phyloP scores from a whole-genome alignment of 2,329 filamentous ascomycete species.

The Fonsecaea multimorphosa region DNA sequence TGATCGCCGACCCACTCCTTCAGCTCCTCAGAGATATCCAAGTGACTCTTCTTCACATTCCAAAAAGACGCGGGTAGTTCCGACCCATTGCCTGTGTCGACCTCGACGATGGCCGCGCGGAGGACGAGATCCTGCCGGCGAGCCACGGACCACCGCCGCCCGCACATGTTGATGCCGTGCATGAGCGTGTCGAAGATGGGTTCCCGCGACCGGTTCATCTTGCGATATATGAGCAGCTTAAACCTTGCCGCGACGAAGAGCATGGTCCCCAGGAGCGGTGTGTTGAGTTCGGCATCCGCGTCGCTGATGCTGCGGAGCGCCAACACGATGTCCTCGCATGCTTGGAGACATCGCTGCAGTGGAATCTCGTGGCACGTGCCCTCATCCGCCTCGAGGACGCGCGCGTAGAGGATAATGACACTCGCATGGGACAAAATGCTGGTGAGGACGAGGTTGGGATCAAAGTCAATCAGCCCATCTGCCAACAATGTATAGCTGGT shows the following conservation, averaged over 20 bases:
- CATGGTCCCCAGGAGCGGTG: constrained; percentile 33
- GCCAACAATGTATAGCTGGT: constrained; percentile 37
- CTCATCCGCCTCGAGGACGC: constrained; percentile 29
- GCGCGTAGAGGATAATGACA: constrained; percentile 36
- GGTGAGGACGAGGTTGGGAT: constrained; percentile 38
- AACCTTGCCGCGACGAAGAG: constrained; percentile 37
- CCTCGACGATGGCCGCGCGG: constrained; percentile 36
- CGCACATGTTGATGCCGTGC: constrained; percentile 40
- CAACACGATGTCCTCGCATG: constrained; percentile 35
- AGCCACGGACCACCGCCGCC: constrained; percentile 37
- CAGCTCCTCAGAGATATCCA: constrained; percentile 37
- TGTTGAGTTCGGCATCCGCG: constrained; percentile 38
- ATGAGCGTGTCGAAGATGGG: constrained; percentile 38
- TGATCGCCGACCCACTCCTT: constrained; percentile 34
- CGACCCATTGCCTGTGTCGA: constrained; percentile 25
- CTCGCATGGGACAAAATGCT: constrained; percentile 34
- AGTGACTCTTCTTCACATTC: constrained; percentile 34
- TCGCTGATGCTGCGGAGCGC: constrained; percentile 37
- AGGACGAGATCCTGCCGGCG: constrained; percentile 37
- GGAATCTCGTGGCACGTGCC: constrained; percentile 25
- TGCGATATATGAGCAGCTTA: constrained; percentile 34
- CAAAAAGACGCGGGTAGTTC: constrained; percentile 22
- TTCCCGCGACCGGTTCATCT: constrained; percentile 24
- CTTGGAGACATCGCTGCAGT: constrained; percentile 33
- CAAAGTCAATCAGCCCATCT: constrained; percentile 38